Evolutionary conservation across 1,139 yeast species (phyloP).

Genomic region (Geotrichum carabidarum): DNA sequence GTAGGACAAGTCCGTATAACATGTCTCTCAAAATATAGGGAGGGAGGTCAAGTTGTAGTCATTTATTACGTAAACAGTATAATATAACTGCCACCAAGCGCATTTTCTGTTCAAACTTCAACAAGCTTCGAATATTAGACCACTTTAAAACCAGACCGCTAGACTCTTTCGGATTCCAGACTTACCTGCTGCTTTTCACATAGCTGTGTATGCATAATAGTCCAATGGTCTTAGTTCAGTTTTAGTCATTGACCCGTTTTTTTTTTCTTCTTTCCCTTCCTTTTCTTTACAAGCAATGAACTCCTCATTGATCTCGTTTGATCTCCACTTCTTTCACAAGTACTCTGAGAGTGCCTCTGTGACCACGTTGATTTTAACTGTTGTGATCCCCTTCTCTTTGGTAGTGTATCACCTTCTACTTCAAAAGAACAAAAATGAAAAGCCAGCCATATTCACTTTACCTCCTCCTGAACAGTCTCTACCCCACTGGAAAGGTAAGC

Average conservation of each 20-base stretch:
- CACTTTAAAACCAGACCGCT: not conserved
- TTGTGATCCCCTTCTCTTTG: constrained; percentile 15
- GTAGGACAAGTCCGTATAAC: not conserved
- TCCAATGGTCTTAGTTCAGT: constrained; percentile 2
- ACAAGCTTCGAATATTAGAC: no score
- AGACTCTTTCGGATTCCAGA: not conserved
- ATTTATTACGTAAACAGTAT: not conserved
- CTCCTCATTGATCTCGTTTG: not conserved
- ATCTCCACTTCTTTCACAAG: not conserved
- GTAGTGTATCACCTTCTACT: constrained; percentile 17
- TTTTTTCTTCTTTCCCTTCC: not conserved
- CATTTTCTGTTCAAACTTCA: not conserved
- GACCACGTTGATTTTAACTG: constrained; percentile 13
- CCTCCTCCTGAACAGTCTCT: constrained; percentile 77
- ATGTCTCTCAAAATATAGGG: not conserved
- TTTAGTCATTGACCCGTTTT: not conserved
- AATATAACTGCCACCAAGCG: not conserved
- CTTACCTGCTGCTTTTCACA: not conserved
- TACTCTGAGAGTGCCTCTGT: constrained; percentile 12
- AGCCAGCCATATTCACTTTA: constrained; percentile 34
- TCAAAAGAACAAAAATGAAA: constrained; percentile 13
- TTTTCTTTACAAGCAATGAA: not conserved
- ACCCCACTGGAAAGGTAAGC: constrained; percentile 88
- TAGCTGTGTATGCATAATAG: not conserved
- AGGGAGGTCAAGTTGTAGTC: not conserved